Percentiles rank a stretch among this genome's conserved stretches.
Conservation (phyloP, 1,139 yeast genomes). For the Scheffersomyces parashehatae region DNA sequence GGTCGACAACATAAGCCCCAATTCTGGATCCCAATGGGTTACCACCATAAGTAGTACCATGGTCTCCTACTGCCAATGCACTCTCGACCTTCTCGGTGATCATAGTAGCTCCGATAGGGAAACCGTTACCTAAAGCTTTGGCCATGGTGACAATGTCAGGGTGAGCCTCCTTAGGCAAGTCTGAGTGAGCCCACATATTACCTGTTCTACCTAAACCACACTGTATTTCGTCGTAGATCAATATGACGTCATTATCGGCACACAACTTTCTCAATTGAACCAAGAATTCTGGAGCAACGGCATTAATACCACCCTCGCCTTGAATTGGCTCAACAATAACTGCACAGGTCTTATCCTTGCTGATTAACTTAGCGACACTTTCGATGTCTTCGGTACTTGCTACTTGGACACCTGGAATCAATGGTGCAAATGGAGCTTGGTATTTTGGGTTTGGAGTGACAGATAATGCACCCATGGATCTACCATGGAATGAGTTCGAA, state of each 20-base stretch:
- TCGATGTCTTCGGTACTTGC: constrained; percentile 63
- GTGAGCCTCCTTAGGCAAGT: constrained; percentile 72
- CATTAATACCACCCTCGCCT: constrained; percentile 95
- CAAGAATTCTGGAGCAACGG: constrained; percentile 64
- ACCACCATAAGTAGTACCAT: constrained; percentile 98
- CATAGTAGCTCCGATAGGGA: constrained; percentile 94
- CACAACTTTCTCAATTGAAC: constrained; percentile 68
- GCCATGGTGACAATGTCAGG: constrained; percentile 96
- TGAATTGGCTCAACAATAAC: constrained; percentile 95
- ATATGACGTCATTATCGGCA: constrained; percentile 65
- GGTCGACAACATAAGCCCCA: constrained; percentile 71
- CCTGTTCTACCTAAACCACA: constrained; percentile 97
- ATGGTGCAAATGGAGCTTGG: constrained; percentile 85
- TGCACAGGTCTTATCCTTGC: constrained; percentile 76
- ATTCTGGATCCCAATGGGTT: constrained; percentile 89
- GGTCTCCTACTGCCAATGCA: constrained; percentile 83
- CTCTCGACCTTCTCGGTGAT: constrained; percentile 76
- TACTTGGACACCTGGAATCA: constrained; percentile 78
- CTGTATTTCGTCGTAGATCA: constrained; percentile 94
- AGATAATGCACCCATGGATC: constrained; percentile 89
- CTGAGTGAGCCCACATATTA: constrained; percentile 86
- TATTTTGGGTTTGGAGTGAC: constrained; percentile 92
- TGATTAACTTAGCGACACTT: constrained; percentile 58
- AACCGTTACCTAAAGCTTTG: constrained; percentile 96
- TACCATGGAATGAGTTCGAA: constrained; percentile 88